A percentile compares a stretch with the other conserved stretches of the same genome.
Conservation (phyloP, 2,329 filamentous ascomycete species). For the Rhinocladiella similis region DNA sequence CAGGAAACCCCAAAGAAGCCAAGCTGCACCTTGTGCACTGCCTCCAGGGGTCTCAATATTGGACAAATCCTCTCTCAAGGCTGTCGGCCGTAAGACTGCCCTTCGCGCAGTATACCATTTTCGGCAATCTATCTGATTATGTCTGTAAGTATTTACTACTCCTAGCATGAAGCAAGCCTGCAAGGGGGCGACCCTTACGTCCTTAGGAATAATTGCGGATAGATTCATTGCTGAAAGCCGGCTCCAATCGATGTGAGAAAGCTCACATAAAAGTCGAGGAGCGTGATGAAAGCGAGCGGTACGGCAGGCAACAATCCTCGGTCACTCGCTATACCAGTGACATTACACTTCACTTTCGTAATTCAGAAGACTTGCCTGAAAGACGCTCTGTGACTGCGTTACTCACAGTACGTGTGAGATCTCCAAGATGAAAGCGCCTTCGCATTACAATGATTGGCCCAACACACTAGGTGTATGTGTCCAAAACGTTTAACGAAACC, state of each 20-base stretch:
- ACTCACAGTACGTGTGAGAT: no score
- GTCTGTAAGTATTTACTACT: background rate
- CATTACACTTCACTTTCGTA: background rate
- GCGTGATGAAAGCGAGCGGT: background rate
- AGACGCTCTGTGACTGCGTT: background rate
- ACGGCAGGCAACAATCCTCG: background rate
- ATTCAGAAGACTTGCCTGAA: background rate
- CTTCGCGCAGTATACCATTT: constrained; percentile 16
- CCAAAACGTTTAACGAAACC: constrained; percentile 3
- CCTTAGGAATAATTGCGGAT: constrained; percentile 7
- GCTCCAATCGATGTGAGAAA: background rate
- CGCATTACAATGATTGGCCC: constrained; percentile 50
- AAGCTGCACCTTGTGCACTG: no score
- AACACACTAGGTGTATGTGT: constrained; percentile 51
- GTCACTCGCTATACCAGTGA: background rate
- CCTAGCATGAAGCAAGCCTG: background rate
- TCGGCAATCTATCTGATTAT: background rate
- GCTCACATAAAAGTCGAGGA: background rate
- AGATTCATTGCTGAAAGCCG: constrained; percentile 8
- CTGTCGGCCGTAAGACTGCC: constrained; percentile 1
- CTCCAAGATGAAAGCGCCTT: background rate
- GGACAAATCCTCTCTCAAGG: background rate
- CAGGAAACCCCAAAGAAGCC: no score
- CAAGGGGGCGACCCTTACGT: constrained; percentile 6
- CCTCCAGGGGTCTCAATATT: no score